Conservation (phyloP, 257 asterid species). For the Nicotiana paniculata region DNA sequence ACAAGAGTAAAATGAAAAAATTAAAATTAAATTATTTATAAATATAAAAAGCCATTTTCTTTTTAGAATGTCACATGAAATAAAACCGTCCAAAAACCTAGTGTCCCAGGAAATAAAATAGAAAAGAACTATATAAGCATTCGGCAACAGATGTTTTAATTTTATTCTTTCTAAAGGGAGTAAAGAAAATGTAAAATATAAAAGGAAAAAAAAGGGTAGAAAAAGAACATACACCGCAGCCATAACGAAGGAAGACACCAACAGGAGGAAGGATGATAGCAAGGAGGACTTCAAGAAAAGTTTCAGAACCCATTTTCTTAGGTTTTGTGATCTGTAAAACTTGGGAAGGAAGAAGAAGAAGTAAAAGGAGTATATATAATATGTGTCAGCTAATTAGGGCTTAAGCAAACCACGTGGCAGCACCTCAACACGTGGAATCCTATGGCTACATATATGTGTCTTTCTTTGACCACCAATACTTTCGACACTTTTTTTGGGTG, state of each 20-base stretch:
- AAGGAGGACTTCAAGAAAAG: conserved; percentile 71
- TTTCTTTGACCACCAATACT: neutral
- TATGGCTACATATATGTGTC: neutral
- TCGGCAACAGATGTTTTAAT: neutral
- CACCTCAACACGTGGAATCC: conserved; percentile 18
- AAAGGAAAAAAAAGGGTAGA: neutral
- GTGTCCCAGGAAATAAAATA: too few relatives aligned
- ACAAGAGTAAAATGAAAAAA: too few relatives aligned
- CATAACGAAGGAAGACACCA: conserved; percentile 91
- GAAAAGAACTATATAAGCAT: neutral
- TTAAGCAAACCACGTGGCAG: conserved; percentile 35
- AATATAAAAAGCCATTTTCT: too few relatives aligned
- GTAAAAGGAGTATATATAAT: neutral
- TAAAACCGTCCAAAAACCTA: too few relatives aligned
- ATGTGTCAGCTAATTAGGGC: conserved; percentile 26
- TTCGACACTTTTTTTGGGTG: too few relatives aligned
- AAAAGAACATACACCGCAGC: conserved; percentile 59
- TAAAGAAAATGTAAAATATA: neutral
- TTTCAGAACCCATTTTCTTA: conserved; percentile 65
- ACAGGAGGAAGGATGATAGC: conserved; percentile 87
- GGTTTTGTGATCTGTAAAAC: neutral
- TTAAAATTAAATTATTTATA: too few relatives aligned
- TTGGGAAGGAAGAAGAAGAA: neutral
- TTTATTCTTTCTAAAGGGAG: neutral
- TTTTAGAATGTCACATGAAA: too few relatives aligned